Evolutionary conservation across 108 stramenopile species (phyloP), one percentile per base, ranked within the genome.

Genomic region (Skeletonema grethae): DNA sequence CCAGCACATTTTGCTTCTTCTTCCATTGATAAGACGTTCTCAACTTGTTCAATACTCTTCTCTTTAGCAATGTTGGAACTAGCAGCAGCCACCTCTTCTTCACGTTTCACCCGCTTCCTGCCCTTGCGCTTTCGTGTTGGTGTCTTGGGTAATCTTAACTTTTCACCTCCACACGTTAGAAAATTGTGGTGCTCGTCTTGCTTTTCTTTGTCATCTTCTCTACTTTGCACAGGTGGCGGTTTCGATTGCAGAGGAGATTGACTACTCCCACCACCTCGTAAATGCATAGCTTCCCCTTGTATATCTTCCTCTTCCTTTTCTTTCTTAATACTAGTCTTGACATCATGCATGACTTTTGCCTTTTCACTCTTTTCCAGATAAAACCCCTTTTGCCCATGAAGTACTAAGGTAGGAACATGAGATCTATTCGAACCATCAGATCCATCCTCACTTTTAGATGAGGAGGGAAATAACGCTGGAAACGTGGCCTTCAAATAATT

Each of bases 301-400:
- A 59, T 34, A 29, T 1, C 25, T 1, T 28, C 16, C 18, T 34
- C 16, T 29, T 59, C 16, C 3, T 59, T 34, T 29, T 59, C 57
- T 12, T n/a, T 16, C 11, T 59, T 12, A 12, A 34, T 59, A 34
- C 30, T 59, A 13, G 57, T 13, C 13, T 29, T 34, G 12, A 29
- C 25, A 41, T 13, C 36, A 28, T 75, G 55, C 38, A 45, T 55
- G 0, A 66, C 29, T 29, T 18, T 28, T 18, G 15, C 57, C 12
- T 67, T 45, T 60, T 58, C 73, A 3, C 43, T 56, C 11, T 66
- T 66, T 15, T 61, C 35, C 57, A 72, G 55, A 22, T 63, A 57
- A 29, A 80, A 75, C 43, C 91, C 87, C 63, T 79, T 75, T 11
- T 86, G 77, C 9, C 90, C 93, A 79, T 94, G 93, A 7, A 94